phyloP scores from a whole-genome alignment of 768 basidiomycete species.

The Crassisporium funariophilum region DNA sequence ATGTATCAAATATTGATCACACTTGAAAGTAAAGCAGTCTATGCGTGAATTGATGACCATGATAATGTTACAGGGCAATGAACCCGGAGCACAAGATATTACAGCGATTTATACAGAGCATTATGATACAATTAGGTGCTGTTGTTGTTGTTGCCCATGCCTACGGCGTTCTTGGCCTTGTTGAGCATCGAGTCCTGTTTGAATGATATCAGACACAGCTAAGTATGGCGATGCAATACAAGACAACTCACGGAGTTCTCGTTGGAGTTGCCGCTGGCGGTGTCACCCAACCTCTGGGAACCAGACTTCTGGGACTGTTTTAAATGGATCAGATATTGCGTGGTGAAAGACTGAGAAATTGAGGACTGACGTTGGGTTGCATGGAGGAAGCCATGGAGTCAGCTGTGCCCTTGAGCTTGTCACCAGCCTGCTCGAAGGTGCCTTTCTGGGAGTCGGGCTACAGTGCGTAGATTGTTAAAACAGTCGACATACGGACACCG shows the following conservation, averaged over 20 bases:
- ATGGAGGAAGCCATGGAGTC: conserved; percentile 51
- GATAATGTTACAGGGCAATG: neutral
- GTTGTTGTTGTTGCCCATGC: conserved; percentile 40
- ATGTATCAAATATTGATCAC: no score
- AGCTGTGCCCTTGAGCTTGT: conserved; percentile 46
- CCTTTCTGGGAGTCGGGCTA: conserved; percentile 64
- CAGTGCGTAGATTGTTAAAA: neutral
- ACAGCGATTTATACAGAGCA: neutral
- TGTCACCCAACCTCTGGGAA: conserved; percentile 51
- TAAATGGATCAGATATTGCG: neutral
- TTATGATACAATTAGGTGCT: conserved; percentile 11
- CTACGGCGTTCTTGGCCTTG: conserved; percentile 57
- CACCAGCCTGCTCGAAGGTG: conserved; percentile 51
- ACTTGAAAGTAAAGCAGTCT: no score
- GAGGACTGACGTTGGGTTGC: conserved; percentile 47
- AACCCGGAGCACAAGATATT: neutral
- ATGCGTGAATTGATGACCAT: neutral
- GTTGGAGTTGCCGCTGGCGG: conserved; percentile 49
- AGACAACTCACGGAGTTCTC: conserved; percentile 38
- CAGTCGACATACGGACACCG: neutral
- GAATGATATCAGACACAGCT: neutral
- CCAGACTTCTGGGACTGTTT: conserved; percentile 52
- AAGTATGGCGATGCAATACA: neutral
- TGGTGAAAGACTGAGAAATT: neutral
- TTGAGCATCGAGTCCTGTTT: conserved; percentile 42